Conservation (phyloP, 805 yeast species). For the Candida stauntonica region DNA sequence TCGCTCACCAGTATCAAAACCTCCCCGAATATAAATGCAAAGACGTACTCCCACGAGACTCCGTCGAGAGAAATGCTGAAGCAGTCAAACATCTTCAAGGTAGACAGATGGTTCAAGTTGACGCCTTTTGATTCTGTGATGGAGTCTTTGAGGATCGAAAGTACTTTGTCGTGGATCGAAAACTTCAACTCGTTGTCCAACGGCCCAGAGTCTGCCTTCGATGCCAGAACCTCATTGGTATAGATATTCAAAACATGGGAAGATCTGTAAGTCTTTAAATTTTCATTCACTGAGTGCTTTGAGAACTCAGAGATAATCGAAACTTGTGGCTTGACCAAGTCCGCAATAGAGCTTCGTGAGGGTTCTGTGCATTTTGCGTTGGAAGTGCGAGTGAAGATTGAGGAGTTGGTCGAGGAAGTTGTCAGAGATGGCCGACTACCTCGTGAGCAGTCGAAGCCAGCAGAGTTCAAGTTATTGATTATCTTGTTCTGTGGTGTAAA, state of each 20-base stretch:
- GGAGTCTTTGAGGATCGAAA: background rate
- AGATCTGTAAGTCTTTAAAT: slow-evolving; percentile 6
- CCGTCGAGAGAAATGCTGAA: slow-evolving; percentile 41
- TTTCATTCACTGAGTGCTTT: slow-evolving; percentile 19
- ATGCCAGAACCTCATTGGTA: slow-evolving; percentile 14
- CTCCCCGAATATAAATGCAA: slow-evolving; percentile 33
- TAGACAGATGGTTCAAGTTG: slow-evolving; percentile 21
- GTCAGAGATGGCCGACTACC: background rate
- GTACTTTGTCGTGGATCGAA: slow-evolving; percentile 15
- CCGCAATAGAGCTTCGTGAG: slow-evolving; percentile 12
- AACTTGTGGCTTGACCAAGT: slow-evolving; percentile 18
- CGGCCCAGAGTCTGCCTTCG: slow-evolving; percentile 1
- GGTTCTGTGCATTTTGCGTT: background rate
- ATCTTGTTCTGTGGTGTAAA: slow-evolving; percentile 24
- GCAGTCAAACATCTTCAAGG: slow-evolving; percentile 37
- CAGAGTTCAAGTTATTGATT: slow-evolving; percentile 15
- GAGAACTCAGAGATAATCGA: slow-evolving; percentile 22
- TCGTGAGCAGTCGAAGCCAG: slow-evolving; percentile 13
- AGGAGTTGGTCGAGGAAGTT: background rate
- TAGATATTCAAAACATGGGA: slow-evolving; percentile 21
- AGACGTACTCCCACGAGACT: slow-evolving; percentile 36
- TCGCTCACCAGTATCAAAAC: slow-evolving; percentile 27
- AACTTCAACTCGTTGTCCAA: slow-evolving; percentile 8
- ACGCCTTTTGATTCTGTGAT: slow-evolving; percentile 14
- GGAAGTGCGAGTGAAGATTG: slow-evolving; percentile 2